Conservation (phyloP, 192 early-diverging fungal species). For the Backusella tarrabulga region DNA sequence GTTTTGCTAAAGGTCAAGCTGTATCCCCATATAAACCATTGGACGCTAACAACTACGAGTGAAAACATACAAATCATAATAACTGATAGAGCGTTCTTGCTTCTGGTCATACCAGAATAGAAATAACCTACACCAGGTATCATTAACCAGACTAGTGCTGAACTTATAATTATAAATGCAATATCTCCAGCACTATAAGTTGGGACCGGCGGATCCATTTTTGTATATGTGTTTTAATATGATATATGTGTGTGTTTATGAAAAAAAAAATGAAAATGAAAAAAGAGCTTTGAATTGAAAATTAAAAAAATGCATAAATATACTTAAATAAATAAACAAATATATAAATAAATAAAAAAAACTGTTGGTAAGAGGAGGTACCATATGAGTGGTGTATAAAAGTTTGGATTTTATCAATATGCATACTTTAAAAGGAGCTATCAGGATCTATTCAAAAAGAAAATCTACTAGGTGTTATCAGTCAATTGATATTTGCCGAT, state of each 20-base stretch:
- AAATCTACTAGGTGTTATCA: not conserved
- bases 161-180: not conserved
- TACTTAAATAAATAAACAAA: not conserved
- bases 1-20: conserved; percentile 81
- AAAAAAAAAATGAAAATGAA: not conserved
- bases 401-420: not conserved
- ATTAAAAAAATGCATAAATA: not conserved
- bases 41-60: conserved; percentile 70
- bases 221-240: not conserved
- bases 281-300: not conserved
- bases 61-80: conserved; percentile 81
- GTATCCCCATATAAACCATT: conserved; percentile 89
- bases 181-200: not conserved
- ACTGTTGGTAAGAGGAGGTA: not conserved
- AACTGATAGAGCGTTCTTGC: conserved; percentile 89
- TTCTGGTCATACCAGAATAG: conserved; percentile 91
- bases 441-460: not conserved
- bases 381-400: not conserved
- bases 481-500: not conserved
- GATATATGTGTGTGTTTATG: not conserved
- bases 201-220: not conserved
- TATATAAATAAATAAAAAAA: not conserved
- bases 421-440: not conserved
- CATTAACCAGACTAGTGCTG: conserved; percentile 68
- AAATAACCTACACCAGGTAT: conserved; percentile 93